These are phyloP conservation scores for Kodamaea neixiangensis DNA, from an alignment of 805 yeast species.

Conservation along the genomic window DNA sequence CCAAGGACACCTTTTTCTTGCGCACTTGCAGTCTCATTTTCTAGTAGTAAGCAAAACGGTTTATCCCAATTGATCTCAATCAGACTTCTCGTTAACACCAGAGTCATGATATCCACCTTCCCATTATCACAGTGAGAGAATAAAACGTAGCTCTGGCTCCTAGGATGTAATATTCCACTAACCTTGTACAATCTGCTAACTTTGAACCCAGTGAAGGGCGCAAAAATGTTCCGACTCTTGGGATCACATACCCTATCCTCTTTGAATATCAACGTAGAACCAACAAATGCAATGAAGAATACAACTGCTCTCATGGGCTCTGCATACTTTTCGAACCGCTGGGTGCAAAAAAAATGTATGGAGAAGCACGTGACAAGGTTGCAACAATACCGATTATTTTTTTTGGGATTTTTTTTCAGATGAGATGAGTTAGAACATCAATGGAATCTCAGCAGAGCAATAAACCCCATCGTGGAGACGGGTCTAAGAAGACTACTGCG, in stretches of 20 bases:
- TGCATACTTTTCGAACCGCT: not conserved
- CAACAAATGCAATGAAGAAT: not conserved
- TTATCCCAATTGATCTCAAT: slow-evolving; percentile 49
- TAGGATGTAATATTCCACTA: slow-evolving; percentile 34
- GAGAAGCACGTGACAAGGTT: slow-evolving; percentile 4
- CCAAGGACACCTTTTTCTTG: not conserved
- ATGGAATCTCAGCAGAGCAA: slow-evolving; percentile 56
- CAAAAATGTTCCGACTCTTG: slow-evolving; percentile 13
- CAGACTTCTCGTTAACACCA: slow-evolving; percentile 28
- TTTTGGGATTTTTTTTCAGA: slow-evolving; percentile 8
- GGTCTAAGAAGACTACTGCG: slow-evolving; percentile 51
- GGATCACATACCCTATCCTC: slow-evolving; percentile 39
- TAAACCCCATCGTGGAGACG: slow-evolving; percentile 75
- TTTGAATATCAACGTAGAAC: slow-evolving; percentile 20
- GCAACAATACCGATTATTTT: not conserved
- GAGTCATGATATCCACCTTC: slow-evolving; percentile 42
- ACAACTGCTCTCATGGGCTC: not conserved
- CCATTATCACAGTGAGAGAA: slow-evolving; percentile 58
- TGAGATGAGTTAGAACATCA: slow-evolving; percentile 9
- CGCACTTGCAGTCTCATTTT: not conserved
- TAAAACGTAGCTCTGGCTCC: slow-evolving; percentile 45
- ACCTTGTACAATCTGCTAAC: slow-evolving; percentile 50
- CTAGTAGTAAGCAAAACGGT: slow-evolving; percentile 46
- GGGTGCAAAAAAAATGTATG: slow-evolving; percentile 3
- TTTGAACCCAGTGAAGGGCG: slow-evolving; percentile 57